phyloP scores from a whole-genome alignment of 768 basidiomycete species.

The Xanthoconium stramineum region DNA sequence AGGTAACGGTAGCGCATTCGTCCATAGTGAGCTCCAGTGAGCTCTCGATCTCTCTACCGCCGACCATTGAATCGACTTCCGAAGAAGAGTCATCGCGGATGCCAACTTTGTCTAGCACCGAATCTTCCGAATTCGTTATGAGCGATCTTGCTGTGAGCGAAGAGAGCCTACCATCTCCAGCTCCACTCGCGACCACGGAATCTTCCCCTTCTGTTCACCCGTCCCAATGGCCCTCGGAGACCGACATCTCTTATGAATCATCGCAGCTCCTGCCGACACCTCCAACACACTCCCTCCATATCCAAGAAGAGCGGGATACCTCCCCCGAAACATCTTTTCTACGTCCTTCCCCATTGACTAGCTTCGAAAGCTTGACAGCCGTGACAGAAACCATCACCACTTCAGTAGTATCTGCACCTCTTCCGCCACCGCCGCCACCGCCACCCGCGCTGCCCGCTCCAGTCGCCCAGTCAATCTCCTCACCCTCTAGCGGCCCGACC shows the following conservation, averaged over 20 bases:
- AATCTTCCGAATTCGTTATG: slow-evolving; percentile 36
- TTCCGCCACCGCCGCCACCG: neutral
- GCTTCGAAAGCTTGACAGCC: slow-evolving; percentile 32
- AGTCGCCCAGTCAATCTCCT: slow-evolving; percentile 17
- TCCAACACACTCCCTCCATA: slow-evolving; percentile 44
- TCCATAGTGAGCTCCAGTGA: slow-evolving; percentile 22
- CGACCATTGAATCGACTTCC: slow-evolving; percentile 33
- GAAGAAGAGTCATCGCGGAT: slow-evolving; percentile 29
- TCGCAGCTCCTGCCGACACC: slow-evolving; percentile 72
- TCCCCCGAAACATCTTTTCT: slow-evolving; percentile 77
- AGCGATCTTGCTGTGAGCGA: slow-evolving; percentile 28
- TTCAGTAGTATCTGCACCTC: slow-evolving; percentile 14
- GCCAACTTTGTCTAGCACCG: slow-evolving; percentile 40
- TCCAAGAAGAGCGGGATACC: slow-evolving; percentile 59
- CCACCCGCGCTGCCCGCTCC: slow-evolving; percentile 18
- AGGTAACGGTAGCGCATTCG: slow-evolving; percentile 3
- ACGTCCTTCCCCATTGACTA: slow-evolving; percentile 45
- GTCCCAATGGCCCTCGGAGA: slow-evolving; percentile 59
- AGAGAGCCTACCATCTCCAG: slow-evolving; percentile 31
- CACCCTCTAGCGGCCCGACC: slow-evolving; percentile 34
- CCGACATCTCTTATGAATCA: slow-evolving; percentile 72
- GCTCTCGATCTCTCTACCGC: slow-evolving; percentile 24
- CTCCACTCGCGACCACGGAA: slow-evolving; percentile 35
- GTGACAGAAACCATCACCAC: slow-evolving; percentile 33
- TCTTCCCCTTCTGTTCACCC: slow-evolving; percentile 38